Percentiles rank a stretch among this genome's conserved stretches.
phyloP scores from a whole-genome alignment of 352 stramenopile genomes.

The Phytophthora tentaculata region DNA sequence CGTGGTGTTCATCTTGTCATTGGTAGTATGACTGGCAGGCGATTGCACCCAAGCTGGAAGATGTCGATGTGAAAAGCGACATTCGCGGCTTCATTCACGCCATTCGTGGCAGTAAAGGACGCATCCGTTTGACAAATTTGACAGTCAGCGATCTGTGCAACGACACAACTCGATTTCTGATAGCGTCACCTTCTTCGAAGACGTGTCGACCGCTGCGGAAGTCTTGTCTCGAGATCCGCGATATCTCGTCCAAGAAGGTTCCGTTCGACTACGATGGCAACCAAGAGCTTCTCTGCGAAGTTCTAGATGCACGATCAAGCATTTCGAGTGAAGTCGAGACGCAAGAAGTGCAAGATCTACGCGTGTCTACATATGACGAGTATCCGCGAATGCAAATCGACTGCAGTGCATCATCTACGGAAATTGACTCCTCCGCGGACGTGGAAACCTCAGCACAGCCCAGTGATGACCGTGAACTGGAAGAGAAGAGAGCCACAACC shows the following conservation, averaged over 20 bases:
- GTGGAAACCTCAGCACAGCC: background rate
- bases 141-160: conserved; percentile 75
- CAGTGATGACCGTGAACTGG: background rate
- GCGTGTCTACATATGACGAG: background rate
- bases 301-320: conserved; percentile 43
- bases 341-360: too few species aligned
- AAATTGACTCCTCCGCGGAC: conserved; percentile 11
- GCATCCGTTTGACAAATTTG: conserved; percentile 34
- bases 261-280: conserved; percentile 72
- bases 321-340: conserved; percentile 1
- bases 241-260: conserved; percentile 69
- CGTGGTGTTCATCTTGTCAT: too few species aligned
- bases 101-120: conserved; percentile 15
- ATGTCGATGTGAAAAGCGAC: conserved; percentile 70
- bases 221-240: conserved; percentile 62
- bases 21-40: conserved; percentile 49
- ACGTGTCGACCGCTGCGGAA: conserved; percentile 53
- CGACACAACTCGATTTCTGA: conserved; percentile 36
- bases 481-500: conserved; percentile 17
- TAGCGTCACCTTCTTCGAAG: conserved; percentile 54
- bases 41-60: conserved; percentile 72
- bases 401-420: conserved; percentile 9
- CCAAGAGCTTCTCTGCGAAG: conserved; percentile 45
- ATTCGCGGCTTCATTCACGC: conserved; percentile 74
- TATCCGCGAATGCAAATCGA: conserved; percentile 18